Evolutionary conservation across 148 eudicot genomes (phyloP).

Genomic region (Rhododendron ferrugineum): DNA sequence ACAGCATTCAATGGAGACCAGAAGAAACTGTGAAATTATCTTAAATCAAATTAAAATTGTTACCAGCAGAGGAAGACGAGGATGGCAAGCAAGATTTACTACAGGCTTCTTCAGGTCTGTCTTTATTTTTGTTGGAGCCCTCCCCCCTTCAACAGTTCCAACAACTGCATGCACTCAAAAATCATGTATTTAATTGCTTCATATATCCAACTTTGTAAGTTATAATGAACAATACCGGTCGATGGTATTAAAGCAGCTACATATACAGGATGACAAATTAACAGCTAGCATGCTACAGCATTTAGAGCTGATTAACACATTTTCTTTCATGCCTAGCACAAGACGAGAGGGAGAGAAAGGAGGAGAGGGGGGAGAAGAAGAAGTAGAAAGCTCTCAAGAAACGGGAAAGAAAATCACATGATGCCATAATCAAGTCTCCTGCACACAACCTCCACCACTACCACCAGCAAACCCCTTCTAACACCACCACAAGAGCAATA

Average conservation of each 20-base stretch:
- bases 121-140: constrained; percentile 94
- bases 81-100: constrained; percentile 98
- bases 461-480: background rate
- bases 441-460: background rate
- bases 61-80: constrained; percentile 94
- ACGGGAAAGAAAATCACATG: background rate
- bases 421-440: background rate
- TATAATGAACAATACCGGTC: background rate
- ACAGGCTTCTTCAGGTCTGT: constrained; percentile 96
- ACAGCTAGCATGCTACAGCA: background rate
- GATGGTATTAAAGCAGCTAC: background rate
- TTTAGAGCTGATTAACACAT: background rate
- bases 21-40: background rate
- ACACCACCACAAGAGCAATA: constrained; percentile 4
- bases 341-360: background rate
- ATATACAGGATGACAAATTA: background rate
- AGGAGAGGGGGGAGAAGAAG: background rate
- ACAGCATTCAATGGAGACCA: background rate
- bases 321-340: background rate
- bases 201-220: background rate
- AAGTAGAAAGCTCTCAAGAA: background rate
- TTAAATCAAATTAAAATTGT: constrained; percentile 8
- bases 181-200: constrained; percentile 4
- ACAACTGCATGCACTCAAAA: constrained; percentile 54
- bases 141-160: constrained; percentile 98